Percentiles rank a stretch among this genome's conserved stretches.
These are phyloP conservation scores for Trichomonascus vanleenenianus DNA, from an alignment of 805 yeast species.

Conservation along the genomic window DNA sequence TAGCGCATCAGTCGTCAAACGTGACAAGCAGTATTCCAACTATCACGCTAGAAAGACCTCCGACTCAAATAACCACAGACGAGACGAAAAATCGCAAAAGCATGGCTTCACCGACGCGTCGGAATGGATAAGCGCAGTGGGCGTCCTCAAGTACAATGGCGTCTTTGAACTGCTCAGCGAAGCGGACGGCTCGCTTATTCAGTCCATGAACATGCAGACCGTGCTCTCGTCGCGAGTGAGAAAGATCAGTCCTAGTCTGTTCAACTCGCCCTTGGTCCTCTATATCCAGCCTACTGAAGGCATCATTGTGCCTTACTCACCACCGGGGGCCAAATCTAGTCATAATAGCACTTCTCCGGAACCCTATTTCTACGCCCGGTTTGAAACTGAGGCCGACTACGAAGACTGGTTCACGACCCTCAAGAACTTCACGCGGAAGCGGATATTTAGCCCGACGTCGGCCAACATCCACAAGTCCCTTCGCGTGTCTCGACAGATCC, in stretches of 20 bases:
- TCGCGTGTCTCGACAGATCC: conserved; percentile 13
- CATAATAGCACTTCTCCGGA: background rate
- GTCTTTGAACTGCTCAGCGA: conserved; percentile 13
- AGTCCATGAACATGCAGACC: conserved; percentile 12
- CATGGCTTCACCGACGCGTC: conserved; percentile 9
- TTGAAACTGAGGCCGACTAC: conserved; percentile 20
- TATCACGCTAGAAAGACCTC: background rate
- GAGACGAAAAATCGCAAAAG: too few relatives aligned
- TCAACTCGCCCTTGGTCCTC: conserved; percentile 11
- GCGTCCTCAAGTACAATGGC: conserved; percentile 12
- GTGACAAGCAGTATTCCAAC: background rate
- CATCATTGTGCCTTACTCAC: background rate
- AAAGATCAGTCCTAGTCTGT: conserved; percentile 13
- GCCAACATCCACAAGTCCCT: conserved; percentile 12
- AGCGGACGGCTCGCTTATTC: conserved; percentile 13
- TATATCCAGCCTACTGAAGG: conserved; percentile 13
- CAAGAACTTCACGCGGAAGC: conserved; percentile 20
- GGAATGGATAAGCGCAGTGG: conserved; percentile 14
- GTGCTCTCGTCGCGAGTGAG: conserved; percentile 17
- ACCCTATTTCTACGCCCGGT: conserved; percentile 16
- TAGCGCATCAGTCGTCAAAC: background rate
- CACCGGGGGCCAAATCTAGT: background rate
- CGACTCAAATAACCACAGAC: background rate
- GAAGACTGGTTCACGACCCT: conserved; percentile 29
- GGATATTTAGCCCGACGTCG: conserved; percentile 20